Evolutionary conservation across 2,329 filamentous ascomycete species (phyloP), one percentile per base, ranked within the genome.

Genomic region (Elsinoe batatas): DNA sequence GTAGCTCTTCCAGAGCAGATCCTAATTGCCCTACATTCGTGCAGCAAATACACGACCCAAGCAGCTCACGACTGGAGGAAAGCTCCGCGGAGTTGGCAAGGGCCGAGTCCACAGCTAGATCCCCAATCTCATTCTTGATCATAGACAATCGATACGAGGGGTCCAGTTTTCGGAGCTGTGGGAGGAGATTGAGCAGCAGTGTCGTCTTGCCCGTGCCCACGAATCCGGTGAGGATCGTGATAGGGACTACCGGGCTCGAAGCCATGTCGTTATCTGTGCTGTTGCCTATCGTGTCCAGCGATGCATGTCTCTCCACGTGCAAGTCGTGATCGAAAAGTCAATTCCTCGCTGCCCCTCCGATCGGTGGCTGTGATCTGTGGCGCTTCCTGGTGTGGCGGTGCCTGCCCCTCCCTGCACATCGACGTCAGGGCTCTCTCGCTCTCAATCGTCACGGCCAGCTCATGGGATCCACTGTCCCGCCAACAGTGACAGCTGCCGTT

Each of bases 31-130:
- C 93, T 58, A 98, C 91, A 22, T 97, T 85, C 69, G 97, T 97
- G 76, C 93, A 98, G 80, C 93, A 98, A 71, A 98, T 97, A 74
- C 93, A 97, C 62, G 91, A 93, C 69, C 95, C 95, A 54, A 98
- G 84, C 1, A 98, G 79, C 71, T 98, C 93, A 64, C 87, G 87
- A 3, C 95, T 91, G 56, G 90, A 91, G 0, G 88, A 85, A 62
- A 98, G 90, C 60, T 91, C 84, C 50, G 82, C 82, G 12, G 86
- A 86, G 0, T 86, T 79, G 13, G 93, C 91, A 30, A 98, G 84
- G 69, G 95, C 88, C 1, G 88, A 93, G 76, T 98, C 93, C 68
- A 98, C 79, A 35, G 90, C 91, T 40, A 98, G 74, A 69, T 97
- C 91, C 67, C 93, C 93, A 70, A 96, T 97, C 74, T 98, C 93